phyloP scores from a whole-genome alignment of 768 basidiomycete species.

The Kwoniella sp. region DNA sequence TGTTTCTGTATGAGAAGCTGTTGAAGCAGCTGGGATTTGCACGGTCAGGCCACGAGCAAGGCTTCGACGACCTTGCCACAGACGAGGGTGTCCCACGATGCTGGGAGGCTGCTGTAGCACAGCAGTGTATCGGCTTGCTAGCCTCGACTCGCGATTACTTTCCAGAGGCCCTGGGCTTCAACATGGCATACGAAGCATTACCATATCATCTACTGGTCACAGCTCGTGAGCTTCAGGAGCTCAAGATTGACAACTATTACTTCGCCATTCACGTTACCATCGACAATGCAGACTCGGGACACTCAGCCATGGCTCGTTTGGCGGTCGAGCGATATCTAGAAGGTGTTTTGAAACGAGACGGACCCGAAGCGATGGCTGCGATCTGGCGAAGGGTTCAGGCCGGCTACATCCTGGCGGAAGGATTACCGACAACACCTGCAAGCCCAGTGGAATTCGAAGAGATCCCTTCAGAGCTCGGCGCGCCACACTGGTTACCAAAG shows the following conservation, averaged over 20 bases:
- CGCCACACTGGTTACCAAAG: background rate
- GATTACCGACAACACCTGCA: constrained; percentile 44
- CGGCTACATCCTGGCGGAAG: constrained; percentile 44
- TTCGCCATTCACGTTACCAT: constrained; percentile 52
- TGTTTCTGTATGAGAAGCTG: constrained; percentile 43
- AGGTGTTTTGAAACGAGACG: constrained; percentile 35
- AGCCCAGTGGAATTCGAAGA: constrained; percentile 33
- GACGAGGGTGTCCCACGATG: constrained; percentile 42
- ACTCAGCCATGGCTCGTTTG: constrained; percentile 42
- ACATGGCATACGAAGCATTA: constrained; percentile 51
- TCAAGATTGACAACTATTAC: constrained; percentile 49
- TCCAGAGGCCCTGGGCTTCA: constrained; percentile 53
- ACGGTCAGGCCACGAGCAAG: constrained; percentile 23
- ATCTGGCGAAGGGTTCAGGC: constrained; percentile 45
- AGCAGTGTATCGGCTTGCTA: constrained; percentile 47
- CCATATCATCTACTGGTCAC: constrained; percentile 51
- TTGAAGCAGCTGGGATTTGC: constrained; percentile 30
- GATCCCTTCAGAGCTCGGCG: background rate
- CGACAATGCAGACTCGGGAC: constrained; percentile 49
- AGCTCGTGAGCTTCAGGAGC: constrained; percentile 42
- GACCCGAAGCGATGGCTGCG: constrained; percentile 27
- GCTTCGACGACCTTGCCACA: constrained; percentile 40
- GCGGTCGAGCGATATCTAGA: constrained; percentile 46
- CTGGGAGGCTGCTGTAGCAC: constrained; percentile 51
- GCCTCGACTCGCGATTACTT: constrained; percentile 41